Percentiles rank a stretch among this genome's conserved stretches.
Conservation (phyloP, 768 basidiomycete species). For the Tephrocybe sp. region DNA sequence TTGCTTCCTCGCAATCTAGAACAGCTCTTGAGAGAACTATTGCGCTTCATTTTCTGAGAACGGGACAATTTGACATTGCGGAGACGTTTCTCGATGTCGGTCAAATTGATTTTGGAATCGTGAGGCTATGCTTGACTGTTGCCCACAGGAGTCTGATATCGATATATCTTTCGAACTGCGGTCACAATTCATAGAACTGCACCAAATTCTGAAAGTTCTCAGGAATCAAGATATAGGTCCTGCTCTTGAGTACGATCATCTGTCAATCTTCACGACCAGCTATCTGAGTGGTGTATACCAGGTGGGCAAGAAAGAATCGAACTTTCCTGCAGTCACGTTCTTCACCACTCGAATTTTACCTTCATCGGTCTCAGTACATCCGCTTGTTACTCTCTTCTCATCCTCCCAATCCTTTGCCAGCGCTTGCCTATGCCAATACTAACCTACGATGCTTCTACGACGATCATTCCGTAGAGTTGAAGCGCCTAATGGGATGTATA, state of each 20-base stretch:
- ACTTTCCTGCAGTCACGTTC: slow-evolving; percentile 64
- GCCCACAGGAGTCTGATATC: slow-evolving; percentile 62
- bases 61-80: slow-evolving; percentile 78
- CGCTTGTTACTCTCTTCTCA: slow-evolving; percentile 67
- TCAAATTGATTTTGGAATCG: slow-evolving; percentile 8
- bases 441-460: slow-evolving; percentile 64
- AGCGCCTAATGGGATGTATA: slow-evolving; percentile 67
- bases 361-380: slow-evolving; percentile 91
- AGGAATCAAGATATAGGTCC: slow-evolving; percentile 65
- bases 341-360: slow-evolving; percentile 85
- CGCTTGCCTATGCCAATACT: slow-evolving; percentile 74
- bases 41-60: slow-evolving; percentile 76
- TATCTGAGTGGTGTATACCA: slow-evolving; percentile 28
- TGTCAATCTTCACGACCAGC: not conserved
- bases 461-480: slow-evolving; percentile 63
- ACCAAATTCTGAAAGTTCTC: slow-evolving; percentile 69
- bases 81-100: slow-evolving; percentile 72
- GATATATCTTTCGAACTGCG: slow-evolving; percentile 52
- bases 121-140: slow-evolving; percentile 7
- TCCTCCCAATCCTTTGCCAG: slow-evolving; percentile 55
- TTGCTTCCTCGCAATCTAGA: slow-evolving; percentile 59
- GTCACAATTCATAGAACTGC: slow-evolving; percentile 65
- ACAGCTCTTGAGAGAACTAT: slow-evolving; percentile 68
- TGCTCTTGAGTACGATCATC: slow-evolving; percentile 64
- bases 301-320: slow-evolving; percentile 76